Percentiles rank a stretch among this genome's conserved stretches.
These are phyloP conservation scores for Gracilaria domingensis DNA, from an alignment of 23 red algal species.

Conservation along the genomic window DNA sequence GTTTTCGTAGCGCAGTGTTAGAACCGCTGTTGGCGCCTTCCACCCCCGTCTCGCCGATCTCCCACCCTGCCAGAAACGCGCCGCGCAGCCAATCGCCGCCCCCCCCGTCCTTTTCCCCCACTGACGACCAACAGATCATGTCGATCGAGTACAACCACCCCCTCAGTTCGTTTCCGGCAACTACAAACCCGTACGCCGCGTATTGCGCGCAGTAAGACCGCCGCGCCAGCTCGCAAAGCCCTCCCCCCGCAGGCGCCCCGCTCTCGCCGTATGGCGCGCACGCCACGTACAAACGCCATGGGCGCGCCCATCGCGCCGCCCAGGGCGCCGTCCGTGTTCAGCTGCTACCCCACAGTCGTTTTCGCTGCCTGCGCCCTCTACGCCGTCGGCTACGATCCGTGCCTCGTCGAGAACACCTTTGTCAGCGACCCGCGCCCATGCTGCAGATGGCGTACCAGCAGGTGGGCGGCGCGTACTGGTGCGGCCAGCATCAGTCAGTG, in stretches of 20 bases:
- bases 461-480: background rate
- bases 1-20: no score
- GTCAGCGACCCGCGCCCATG: background rate
- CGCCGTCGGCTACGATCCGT: background rate
- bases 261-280: constrained; percentile 6
- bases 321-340: background rate
- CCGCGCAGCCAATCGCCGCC: no score
- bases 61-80: no score
- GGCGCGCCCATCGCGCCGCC: background rate
- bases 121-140: background rate
- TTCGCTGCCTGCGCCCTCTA: background rate
- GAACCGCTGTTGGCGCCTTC: no score
- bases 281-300: constrained; percentile 5
- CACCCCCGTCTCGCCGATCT: no score
- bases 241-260: background rate
- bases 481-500: background rate
- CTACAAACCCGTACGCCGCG: background rate
- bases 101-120: no score
- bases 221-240: no score
- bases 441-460: background rate
- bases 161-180: background rate
- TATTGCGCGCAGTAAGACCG: no score
- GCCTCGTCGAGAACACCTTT: background rate
- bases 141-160: background rate
- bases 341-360: background rate